Conservation (phyloP, 2,329 filamentous ascomycete genomes). For the Colletotrichum somersetense region DNA sequence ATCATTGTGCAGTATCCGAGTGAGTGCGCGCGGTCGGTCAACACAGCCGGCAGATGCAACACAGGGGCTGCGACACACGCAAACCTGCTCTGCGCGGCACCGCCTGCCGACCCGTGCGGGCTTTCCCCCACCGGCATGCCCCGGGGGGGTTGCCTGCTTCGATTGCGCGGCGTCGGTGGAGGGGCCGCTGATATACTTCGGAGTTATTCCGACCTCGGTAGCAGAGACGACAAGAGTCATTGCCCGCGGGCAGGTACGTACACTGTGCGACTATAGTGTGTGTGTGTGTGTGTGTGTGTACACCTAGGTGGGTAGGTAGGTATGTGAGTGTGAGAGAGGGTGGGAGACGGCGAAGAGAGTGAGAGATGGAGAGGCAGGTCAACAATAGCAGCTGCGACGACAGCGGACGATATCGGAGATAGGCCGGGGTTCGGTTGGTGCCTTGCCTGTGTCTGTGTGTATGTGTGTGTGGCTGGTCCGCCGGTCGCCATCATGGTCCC, state of each 20-base stretch:
- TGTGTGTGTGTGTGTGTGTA: too few relatives aligned
- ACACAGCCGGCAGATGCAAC: not conserved
- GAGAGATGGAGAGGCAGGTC: constrained; percentile 5
- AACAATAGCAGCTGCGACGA: not conserved
- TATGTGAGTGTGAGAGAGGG: not conserved
- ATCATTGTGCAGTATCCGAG: constrained; percentile 8
- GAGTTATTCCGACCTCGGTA: constrained; percentile 20
- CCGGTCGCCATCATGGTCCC: constrained; percentile 32
- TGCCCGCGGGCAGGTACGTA: not conserved
- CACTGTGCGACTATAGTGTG: not conserved
- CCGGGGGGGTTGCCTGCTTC: constrained; percentile 35
- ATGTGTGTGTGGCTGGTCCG: not conserved
- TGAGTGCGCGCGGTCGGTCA: not conserved
- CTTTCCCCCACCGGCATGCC: not conserved
- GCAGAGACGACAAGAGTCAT: not conserved
- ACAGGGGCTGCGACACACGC: constrained; percentile 9
- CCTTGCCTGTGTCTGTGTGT: too few relatives aligned
- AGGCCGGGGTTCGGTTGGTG: constrained; percentile 30
- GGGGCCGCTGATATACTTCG: constrained; percentile 23
- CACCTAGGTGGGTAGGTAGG: too few relatives aligned
- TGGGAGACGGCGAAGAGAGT: not conserved
- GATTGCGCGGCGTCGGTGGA: constrained; percentile 17
- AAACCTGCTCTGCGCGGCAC: constrained; percentile 15
- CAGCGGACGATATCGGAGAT: constrained; percentile 44
- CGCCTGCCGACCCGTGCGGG: constrained; percentile 26